Evolutionary conservation across 331 rosid genomes (phyloP).

Genomic region (Dryas integrifolia): DNA sequence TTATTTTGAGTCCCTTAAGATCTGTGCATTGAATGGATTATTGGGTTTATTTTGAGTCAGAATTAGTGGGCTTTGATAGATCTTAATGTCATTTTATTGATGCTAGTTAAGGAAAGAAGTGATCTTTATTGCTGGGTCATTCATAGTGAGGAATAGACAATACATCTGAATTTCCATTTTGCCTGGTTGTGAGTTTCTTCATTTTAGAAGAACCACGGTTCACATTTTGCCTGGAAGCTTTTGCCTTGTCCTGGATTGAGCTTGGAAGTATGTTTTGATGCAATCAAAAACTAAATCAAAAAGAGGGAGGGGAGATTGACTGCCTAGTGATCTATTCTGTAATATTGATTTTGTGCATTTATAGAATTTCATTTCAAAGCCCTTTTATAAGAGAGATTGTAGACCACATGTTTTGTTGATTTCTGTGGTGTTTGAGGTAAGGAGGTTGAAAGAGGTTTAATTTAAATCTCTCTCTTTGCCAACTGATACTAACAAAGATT

Average conservation of each 20-base stretch:
- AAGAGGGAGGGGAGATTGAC: background rate
- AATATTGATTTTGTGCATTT: background rate
- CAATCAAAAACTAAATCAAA: background rate
- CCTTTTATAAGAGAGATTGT: background rate
- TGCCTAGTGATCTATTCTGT: background rate
- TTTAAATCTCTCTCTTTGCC: background rate
- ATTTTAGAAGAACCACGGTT: background rate
- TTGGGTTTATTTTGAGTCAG: background rate
- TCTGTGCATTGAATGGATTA: background rate
- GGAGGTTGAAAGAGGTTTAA: background rate
- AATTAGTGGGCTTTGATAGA: background rate
- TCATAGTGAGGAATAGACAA: background rate
- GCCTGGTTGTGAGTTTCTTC: background rate
- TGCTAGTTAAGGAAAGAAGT: background rate
- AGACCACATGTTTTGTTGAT: background rate
- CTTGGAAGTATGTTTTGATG: background rate
- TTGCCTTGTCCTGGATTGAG: background rate
- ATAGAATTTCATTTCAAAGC: background rate
- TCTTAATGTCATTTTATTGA: background rate
- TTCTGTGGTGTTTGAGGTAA: slow-evolving; percentile 4
- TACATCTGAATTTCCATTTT: background rate
- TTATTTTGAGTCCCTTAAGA: too few species aligned
- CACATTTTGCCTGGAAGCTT: background rate
- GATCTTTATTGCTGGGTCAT: slow-evolving; percentile 8
- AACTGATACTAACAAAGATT: background rate